Conservation (phyloP, 2,329 filamentous ascomycete species). For the Stylonectria norvegica region DNA sequence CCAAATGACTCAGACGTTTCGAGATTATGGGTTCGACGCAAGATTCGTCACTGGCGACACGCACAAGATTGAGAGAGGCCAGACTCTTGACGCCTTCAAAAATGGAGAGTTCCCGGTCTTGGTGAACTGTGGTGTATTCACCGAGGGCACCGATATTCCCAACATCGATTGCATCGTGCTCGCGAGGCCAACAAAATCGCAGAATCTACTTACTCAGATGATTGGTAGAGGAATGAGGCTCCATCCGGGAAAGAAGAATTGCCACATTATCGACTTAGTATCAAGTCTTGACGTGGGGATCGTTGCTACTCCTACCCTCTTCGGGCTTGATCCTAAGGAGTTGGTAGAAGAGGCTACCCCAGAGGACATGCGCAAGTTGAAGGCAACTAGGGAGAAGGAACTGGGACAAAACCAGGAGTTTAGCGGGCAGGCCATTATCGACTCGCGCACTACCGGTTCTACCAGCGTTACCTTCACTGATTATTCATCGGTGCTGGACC, state of each 20-base stretch:
- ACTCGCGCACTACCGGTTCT: constrained; percentile 19
- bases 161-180: constrained; percentile 93
- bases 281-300: constrained; percentile 80
- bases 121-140: constrained; percentile 93
- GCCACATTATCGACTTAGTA: constrained; percentile 96
- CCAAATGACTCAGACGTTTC: constrained; percentile 72
- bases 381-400: constrained; percentile 45
- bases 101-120: constrained; percentile 77
- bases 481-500: constrained; percentile 87
- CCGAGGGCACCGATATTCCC: constrained; percentile 95
- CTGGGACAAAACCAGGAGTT: constrained; percentile 25
- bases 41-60: constrained; percentile 85
- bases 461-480: constrained; percentile 74
- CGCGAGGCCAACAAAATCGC: constrained; percentile 82
- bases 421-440: constrained; percentile 11
- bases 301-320: constrained; percentile 85
- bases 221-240: constrained; percentile 91
- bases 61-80: constrained; percentile 60
- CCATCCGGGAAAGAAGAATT: constrained; percentile 76
- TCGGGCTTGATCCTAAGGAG: constrained; percentile 82
- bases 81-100: constrained; percentile 73
- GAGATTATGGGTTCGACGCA: constrained; percentile 74
- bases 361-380: constrained; percentile 57
- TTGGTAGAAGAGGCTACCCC: constrained; percentile 65
- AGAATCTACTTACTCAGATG: constrained; percentile 96